Evolutionary conservation across 1,139 yeast species (phyloP).

Genomic region (Sugiyamaella xylanicola): DNA sequence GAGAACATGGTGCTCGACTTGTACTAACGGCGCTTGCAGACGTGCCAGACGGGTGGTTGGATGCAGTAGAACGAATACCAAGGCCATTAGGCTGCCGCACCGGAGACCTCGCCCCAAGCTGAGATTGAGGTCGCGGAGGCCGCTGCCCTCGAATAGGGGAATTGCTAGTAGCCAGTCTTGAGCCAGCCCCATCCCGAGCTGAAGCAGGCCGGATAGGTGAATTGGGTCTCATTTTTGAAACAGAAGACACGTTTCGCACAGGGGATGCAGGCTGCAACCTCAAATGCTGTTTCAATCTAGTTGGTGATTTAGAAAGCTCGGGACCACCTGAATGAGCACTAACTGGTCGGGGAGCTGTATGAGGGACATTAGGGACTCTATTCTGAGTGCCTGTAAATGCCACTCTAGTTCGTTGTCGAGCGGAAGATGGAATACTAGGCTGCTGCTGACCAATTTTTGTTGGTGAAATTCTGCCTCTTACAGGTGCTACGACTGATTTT

Average conservation of each 20-base stretch:
- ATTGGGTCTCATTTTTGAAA: neutral
- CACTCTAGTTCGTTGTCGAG: too few relatives aligned
- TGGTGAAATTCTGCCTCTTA: too few relatives aligned
- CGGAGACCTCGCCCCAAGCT: neutral
- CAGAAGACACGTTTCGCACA: neutral
- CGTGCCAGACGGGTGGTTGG: neutral
- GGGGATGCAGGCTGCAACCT: neutral
- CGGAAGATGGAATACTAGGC: too few relatives aligned
- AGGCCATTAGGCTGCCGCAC: neutral
- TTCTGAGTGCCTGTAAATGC: too few relatives aligned
- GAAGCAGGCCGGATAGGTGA: neutral
- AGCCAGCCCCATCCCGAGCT: too few relatives aligned
- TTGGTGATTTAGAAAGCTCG: neutral
- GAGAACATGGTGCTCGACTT: constrained; percentile 4
- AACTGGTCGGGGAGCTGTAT: too few relatives aligned
- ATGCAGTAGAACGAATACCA: neutral
- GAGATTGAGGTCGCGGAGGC: neutral
- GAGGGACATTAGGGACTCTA: too few relatives aligned
- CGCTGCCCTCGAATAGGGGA: neutral
- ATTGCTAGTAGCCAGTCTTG: neutral
- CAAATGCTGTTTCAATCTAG: neutral
- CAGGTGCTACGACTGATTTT: too few relatives aligned
- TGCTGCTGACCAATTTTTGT: too few relatives aligned
- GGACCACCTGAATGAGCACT: neutral
- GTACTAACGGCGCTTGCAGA: neutral